Conservation (phyloP, 1,284 basidiomycete species). For the Apiotrichum laibachii region DNA sequence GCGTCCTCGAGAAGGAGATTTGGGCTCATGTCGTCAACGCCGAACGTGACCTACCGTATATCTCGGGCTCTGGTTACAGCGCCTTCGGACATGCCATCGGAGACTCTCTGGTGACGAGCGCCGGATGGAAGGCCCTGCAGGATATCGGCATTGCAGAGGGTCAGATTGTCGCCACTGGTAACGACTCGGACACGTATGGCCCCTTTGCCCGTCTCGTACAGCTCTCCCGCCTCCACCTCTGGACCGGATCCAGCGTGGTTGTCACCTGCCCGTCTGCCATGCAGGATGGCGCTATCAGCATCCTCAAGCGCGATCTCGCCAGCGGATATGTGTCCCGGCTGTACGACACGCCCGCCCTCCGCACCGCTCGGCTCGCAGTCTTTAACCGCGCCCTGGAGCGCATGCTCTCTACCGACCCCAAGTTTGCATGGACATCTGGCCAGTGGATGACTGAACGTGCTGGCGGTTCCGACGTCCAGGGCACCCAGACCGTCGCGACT, state of each 20-base stretch:
- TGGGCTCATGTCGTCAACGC: conserved; percentile 9
- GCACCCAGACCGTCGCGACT: conserved; percentile 61
- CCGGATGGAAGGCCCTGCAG: conserved; percentile 23
- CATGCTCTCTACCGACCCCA: conserved; percentile 53
- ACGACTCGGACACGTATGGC: conserved; percentile 4
- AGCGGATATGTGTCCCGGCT: neutral
- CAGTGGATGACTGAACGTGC: conserved; percentile 83
- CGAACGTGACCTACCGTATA: conserved; percentile 15
- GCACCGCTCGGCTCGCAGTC: neutral
- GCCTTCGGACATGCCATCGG: conserved; percentile 10
- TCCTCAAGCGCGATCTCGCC: conserved; percentile 9
- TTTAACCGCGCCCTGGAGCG: conserved; percentile 9
- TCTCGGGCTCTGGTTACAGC: conserved; percentile 11
- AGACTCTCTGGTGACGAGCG: conserved; percentile 14
- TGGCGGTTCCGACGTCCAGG: conserved; percentile 72
- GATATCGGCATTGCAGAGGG: conserved; percentile 14
- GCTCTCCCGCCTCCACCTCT: conserved; percentile 12
- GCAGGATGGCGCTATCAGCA: conserved; percentile 20
- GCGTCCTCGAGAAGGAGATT: conserved; percentile 1
- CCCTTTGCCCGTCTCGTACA: conserved; percentile 13
- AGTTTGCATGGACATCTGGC: conserved; percentile 65
- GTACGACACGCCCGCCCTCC: neutral
- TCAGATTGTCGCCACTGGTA: conserved; percentile 15
- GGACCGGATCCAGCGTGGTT: conserved; percentile 7
- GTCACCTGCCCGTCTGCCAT: conserved; percentile 14